Base-by-base conservation (phyloP, 148 eudicot genomes). In the Suaeda aralocaspica region DNA sequence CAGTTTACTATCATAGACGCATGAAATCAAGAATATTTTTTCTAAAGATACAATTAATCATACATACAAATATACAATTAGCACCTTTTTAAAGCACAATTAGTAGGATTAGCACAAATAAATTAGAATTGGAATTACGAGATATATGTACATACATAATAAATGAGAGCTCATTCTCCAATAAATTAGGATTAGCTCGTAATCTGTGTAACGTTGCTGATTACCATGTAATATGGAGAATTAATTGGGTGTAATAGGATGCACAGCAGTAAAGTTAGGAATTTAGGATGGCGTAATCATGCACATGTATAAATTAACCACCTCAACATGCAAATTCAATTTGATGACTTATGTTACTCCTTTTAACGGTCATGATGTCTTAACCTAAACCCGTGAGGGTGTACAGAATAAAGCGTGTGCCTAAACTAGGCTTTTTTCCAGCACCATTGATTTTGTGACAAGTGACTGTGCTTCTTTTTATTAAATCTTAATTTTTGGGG, bases 351-450 rank as follows among this genome's bases (percentile, higher is more conserved):
- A 13, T 51, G 57, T 67, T n/a, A 3, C 21, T 24, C 31, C n/a
- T 7, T 25, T 56, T 41, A 57, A 69, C 72, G 64, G 51, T 19
- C 39, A 2, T 3, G 52, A 42, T 68, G 45, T 22, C 25, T 46
- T 42, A 46, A n/a, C n/a, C n/a, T 58, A 34, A 22, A 68, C 62
- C 55, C 72, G 48, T 68, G 33, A 68, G 30, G 22, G 30, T 68
- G 12, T 68, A 68, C 71, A 33, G 30, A 42, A 6, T 3, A 57
- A 68, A 36, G 8, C 72, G 72, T 68, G 62, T 24, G 72, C 46
- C 28, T 62, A n/a, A 62, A 11, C 26, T 22, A 19, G 16, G 26
- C 57, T 52, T 36, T 39, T 60, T 21, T 4, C 14, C n/a, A n/a
- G n/a, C n/a, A n/a, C n/a, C n/a, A n/a, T n/a, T 6, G 42, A 6